phyloP scores from a whole-genome alignment of 768 basidiomycete genomes.

The Termitomyces sp. region DNA sequence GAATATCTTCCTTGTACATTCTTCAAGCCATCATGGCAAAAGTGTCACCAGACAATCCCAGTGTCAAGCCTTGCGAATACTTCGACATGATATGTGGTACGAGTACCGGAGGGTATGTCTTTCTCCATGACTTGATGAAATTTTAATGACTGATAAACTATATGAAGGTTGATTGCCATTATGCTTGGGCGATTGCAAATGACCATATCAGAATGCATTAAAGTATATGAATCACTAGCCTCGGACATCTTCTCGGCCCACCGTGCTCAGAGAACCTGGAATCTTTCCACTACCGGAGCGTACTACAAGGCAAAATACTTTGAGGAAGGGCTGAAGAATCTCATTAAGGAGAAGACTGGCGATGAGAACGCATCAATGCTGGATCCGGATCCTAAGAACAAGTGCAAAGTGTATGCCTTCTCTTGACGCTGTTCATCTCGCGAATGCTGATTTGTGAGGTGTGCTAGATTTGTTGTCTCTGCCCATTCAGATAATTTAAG shows the following conservation, averaged over 20 bases:
- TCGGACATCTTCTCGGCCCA: slow-evolving; percentile 23
- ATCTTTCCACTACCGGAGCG: slow-evolving; percentile 17
- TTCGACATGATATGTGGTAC: slow-evolving; percentile 33
- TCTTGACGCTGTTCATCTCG: background rate
- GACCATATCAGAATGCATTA: slow-evolving; percentile 27
- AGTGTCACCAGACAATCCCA: slow-evolving; percentile 12
- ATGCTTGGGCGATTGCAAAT: slow-evolving; percentile 33
- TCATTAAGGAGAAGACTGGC: slow-evolving; percentile 19
- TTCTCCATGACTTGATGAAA: background rate
- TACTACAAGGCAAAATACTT: slow-evolving; percentile 19
- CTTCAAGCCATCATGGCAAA: slow-evolving; percentile 25
- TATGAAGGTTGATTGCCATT: slow-evolving; percentile 23
- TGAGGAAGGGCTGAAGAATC: slow-evolving; percentile 19
- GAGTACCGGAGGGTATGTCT: slow-evolving; percentile 26
- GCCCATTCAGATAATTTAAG: slow-evolving; percentile 19
- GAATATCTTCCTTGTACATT: slow-evolving; percentile 25
- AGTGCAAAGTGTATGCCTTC: slow-evolving; percentile 24
- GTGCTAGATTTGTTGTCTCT: slow-evolving; percentile 22
- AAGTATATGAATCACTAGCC: slow-evolving; percentile 20
- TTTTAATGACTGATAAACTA: background rate
- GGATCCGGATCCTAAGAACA: slow-evolving; percentile 15
- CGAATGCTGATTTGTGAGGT: background rate
- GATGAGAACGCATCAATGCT: slow-evolving; percentile 21
- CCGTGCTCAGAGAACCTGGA: slow-evolving; percentile 5
- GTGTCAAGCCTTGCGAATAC: slow-evolving; percentile 23